Percentiles rank a stretch among this genome's conserved stretches.
Evolutionary conservation across 345 rosid species (phyloP).

Genomic region (Atalantia buxifolia): DNA sequence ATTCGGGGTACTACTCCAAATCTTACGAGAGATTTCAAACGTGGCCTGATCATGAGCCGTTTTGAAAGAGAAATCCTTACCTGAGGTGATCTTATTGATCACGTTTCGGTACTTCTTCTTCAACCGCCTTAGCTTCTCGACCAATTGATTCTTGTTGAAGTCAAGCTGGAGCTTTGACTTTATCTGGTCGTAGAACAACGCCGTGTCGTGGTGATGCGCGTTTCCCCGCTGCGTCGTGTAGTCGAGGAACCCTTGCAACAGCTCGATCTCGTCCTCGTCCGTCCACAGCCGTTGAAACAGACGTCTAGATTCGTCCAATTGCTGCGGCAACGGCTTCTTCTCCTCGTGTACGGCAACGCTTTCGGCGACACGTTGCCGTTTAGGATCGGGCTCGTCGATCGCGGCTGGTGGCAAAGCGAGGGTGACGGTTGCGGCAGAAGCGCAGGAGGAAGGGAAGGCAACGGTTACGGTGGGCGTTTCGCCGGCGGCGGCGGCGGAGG

Average conservation of each 20-base stretch:
- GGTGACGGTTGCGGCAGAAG: slow-evolving; percentile 37
- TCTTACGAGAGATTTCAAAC: slow-evolving; percentile 93
- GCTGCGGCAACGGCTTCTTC: slow-evolving; percentile 38
- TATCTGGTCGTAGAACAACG: slow-evolving; percentile 88
- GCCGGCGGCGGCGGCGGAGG: slow-evolving; percentile 26
- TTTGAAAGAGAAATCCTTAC: slow-evolving; percentile 84
- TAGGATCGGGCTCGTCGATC: slow-evolving; percentile 33
- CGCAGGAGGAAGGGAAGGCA: slow-evolving; percentile 29
- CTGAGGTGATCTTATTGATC: slow-evolving; percentile 63
- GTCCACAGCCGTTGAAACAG: slow-evolving; percentile 96
- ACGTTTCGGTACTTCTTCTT: slow-evolving; percentile 95
- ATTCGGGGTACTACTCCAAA: slow-evolving; percentile 65
- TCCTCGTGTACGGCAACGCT: slow-evolving; percentile 13
- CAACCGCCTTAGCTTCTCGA: slow-evolving; percentile 85
- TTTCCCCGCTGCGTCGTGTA: slow-evolving; percentile 58
- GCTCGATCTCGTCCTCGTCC: slow-evolving; percentile 98
- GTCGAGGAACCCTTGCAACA: slow-evolving; percentile 85
- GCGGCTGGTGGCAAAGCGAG: slow-evolving; percentile 33
- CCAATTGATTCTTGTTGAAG: slow-evolving; percentile 94
- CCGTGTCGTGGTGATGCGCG: slow-evolving; percentile 77
- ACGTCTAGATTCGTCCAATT: slow-evolving; percentile 67
- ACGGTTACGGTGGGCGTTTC: slow-evolving; percentile 25
- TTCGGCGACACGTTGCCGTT: slow-evolving; percentile 45
- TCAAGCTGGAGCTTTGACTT: slow-evolving; percentile 94
- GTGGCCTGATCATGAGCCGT: slow-evolving; percentile 91